Evolutionary conservation across 192 early-diverging fungal genomes (phyloP).

Genomic region (Chytriomyces sp.): DNA sequence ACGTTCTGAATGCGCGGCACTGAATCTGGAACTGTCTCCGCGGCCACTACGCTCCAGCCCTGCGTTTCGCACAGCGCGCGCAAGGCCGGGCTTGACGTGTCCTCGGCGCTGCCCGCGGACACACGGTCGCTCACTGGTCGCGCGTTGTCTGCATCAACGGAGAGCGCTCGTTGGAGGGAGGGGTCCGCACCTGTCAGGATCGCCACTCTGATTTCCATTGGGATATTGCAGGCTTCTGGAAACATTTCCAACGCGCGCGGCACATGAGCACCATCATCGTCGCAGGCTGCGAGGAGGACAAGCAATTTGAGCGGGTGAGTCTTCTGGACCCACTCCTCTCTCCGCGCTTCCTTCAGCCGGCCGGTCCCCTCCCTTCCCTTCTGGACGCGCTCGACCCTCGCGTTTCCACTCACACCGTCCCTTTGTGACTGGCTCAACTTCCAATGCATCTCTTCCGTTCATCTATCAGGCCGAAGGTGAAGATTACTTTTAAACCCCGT

Average conservation of each 20-base stretch:
- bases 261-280: conserved; percentile 4
- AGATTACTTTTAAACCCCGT: neutral
- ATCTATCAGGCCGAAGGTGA: neutral
- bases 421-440: neutral
- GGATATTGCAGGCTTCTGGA: too few relatives aligned
- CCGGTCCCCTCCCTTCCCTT: neutral
- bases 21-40: conserved; percentile 34
- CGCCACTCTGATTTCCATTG: too few relatives aligned
- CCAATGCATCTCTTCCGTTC: neutral
- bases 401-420: neutral
- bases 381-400: neutral
- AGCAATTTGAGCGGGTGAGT: conserved; percentile 8
- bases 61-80: neutral
- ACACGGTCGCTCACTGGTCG: too few relatives aligned
- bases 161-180: too few relatives aligned
- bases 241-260: too few relatives aligned
- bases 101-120: conserved; percentile 25
- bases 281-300: conserved; percentile 15
- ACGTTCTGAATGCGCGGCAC: conserved; percentile 23
- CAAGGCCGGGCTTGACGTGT: conserved; percentile 34
- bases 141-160: too few relatives aligned
- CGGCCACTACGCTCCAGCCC: conserved; percentile 27
- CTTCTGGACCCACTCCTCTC: neutral
- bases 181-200: too few relatives aligned
- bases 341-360: neutral